Conservation (phyloP, 352 stramenopile genomes). For the Halophytophthora polymorphica region DNA sequence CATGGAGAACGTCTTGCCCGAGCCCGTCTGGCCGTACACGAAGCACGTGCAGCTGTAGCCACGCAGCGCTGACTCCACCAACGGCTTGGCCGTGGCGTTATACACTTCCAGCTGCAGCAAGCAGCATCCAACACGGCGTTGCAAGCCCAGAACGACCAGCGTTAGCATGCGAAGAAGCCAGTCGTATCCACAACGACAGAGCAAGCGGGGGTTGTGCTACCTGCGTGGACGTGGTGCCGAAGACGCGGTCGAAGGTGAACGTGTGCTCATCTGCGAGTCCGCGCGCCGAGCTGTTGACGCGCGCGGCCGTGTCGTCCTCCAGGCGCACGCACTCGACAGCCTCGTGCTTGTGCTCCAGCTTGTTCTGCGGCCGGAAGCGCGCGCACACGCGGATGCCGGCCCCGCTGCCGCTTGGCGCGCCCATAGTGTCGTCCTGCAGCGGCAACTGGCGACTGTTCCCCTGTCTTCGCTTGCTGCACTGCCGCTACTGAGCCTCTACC, state of each 20-base stretch:
- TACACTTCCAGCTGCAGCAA: slow-evolving; percentile 49
- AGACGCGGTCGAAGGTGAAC: slow-evolving; percentile 79
- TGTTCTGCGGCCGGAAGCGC: slow-evolving; percentile 77
- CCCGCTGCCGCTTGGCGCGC: slow-evolving; percentile 16
- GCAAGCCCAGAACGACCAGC: not conserved
- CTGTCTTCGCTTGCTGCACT: too few relatives aligned
- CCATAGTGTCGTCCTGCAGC: slow-evolving; percentile 9
- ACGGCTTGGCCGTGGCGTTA: slow-evolving; percentile 52
- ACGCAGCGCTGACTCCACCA: slow-evolving; percentile 53
- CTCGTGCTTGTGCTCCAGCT: slow-evolving; percentile 67
- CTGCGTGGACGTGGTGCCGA: slow-evolving; percentile 53
- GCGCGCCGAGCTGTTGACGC: slow-evolving; percentile 26
- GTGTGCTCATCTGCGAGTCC: slow-evolving; percentile 35
- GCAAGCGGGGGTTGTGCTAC: not conserved
- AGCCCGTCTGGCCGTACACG: slow-evolving; percentile 90
- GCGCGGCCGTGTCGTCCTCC: slow-evolving; percentile 45
- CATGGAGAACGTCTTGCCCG: slow-evolving; percentile 94
- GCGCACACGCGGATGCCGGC: slow-evolving; percentile 69
- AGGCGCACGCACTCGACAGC: slow-evolving; percentile 54
- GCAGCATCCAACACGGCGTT: not conserved
- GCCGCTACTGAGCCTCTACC: too few relatives aligned
- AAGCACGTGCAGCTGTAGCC: slow-evolving; percentile 93
- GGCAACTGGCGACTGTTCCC: too few relatives aligned
- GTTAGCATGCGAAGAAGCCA: not conserved
- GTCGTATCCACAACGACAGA: not conserved